Base-by-base conservation (phyloP, 768 basidiomycete species). In the Agrocybe praecox region DNA sequence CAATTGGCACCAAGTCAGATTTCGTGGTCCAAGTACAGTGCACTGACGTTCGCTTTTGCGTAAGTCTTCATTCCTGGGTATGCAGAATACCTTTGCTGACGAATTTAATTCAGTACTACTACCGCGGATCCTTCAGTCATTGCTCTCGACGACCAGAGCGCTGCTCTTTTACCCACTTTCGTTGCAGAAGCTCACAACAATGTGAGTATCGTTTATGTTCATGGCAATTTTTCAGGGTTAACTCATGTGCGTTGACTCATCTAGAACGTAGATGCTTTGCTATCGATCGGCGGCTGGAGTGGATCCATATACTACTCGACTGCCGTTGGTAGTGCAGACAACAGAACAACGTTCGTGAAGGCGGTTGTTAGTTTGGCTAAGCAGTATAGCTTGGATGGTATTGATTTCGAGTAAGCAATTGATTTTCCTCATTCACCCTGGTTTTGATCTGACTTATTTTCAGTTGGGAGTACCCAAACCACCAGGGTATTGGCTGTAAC, bases 401-500 rank as follows among this genome's bases (percentile, higher is more conserved):
- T 90, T 48, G 81, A 87, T 52, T 76, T 81, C 46, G 79, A 81
- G 79, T 79, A 57, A 51, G 76, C 52, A 8, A 21, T 26, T n/a
- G n/a, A n/a, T 2, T 21, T 66, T 45, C 32, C 29, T 51, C 14
- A 22, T 33, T 21, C 4, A 9, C 24, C 15, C 9, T 22, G 33
- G 19, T 32, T 44, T 49, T 54, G 21, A 29, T 42, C n/a, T 24
- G n/a, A 24, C 21, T 42, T 45, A 18, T 40, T 29, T 34, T n/a
- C 46, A 81, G 80, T 65, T 96, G 94, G 93, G 94, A 96, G 71
- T 95, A 91, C 67, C 94, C 94, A 1, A 82, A 79, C 54, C 65
- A 74, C 6, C 75, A 80, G 56, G 92, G 93, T 32, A 77, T 88
- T 1, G 84, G 83, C 1, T 90, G 90, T 62, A 97, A 96, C 68